These are phyloP conservation scores for Bombardia bombarda DNA, from an alignment of 495 filamentous ascomycete species.

Conservation along the genomic window DNA sequence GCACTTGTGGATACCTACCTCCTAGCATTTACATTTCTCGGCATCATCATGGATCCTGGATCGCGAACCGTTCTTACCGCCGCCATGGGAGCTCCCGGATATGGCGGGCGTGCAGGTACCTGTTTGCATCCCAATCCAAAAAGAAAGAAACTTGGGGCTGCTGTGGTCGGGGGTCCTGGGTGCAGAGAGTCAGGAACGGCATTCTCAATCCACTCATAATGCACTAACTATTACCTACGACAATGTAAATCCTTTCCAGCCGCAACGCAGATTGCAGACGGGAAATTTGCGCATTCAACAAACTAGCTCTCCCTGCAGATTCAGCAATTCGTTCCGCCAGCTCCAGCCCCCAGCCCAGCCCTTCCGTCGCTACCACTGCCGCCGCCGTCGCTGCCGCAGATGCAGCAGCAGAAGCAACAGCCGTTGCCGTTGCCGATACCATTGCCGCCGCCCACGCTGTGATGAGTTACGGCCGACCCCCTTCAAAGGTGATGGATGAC, in stretches of 20 bases:
- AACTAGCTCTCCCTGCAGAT: not conserved
- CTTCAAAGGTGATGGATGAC: too few species aligned
- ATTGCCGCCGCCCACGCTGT: not conserved
- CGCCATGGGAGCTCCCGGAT: slow-evolving; percentile 1
- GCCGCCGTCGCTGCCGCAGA: too few species aligned
- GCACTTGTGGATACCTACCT: not conserved
- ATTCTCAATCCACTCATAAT: too few species aligned
- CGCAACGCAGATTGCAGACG: not conserved
- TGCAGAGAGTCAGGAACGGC: not conserved
- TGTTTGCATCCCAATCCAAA: not conserved
- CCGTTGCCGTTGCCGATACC: not conserved
- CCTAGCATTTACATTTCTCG: not conserved
- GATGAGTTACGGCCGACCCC: too few species aligned
- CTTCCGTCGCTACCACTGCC: too few species aligned
- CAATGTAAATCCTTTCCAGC: not conserved
- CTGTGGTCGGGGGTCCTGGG: too few species aligned
- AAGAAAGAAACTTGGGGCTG: not conserved
- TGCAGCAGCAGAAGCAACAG: not conserved
- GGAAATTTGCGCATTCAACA: not conserved
- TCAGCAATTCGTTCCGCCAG: not conserved
- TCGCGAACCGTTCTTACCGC: not conserved
- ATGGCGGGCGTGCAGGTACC: not conserved
- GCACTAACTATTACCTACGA: too few species aligned
- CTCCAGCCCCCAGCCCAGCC: not conserved
- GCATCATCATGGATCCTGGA: not conserved